Conservation (phyloP, 2,329 filamentous ascomycete species). For the Chaetothyriales sp. region DNA sequence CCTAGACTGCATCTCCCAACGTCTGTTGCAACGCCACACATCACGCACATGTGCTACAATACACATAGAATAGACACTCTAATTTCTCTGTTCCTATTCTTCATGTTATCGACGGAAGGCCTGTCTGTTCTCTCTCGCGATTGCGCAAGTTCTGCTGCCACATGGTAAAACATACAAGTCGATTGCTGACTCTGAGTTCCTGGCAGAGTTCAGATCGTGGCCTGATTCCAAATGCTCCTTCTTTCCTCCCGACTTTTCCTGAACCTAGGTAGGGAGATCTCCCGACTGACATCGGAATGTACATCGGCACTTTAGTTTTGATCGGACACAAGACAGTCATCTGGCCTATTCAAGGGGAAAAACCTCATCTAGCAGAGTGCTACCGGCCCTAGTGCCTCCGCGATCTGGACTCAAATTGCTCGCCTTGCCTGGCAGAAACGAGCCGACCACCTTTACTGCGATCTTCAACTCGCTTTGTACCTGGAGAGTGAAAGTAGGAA, state of each 20-base stretch:
- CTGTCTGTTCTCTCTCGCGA: too few species aligned
- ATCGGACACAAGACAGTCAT: constrained; percentile 7
- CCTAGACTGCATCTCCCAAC: too few species aligned
- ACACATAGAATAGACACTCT: too few species aligned
- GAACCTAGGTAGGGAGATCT: neutral
- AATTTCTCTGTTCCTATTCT: constrained; percentile 1
- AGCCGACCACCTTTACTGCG: constrained; percentile 7
- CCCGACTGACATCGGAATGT: constrained; percentile 7
- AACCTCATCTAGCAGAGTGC: neutral
- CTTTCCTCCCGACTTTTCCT: neutral
- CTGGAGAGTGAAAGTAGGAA: neutral
- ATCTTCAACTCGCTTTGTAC: constrained; percentile 4
- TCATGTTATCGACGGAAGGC: too few species aligned
- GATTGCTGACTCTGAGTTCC: neutral
- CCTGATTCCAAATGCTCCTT: neutral
- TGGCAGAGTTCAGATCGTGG: neutral
- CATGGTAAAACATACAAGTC: too few species aligned
- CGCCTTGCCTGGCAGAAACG: constrained; percentile 7
- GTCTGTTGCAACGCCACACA: too few species aligned
- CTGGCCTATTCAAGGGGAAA: neutral
- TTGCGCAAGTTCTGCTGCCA: too few species aligned
- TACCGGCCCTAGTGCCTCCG: neutral
- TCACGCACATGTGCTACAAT: too few species aligned
- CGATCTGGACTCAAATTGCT: constrained; percentile 1
- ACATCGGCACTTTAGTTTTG: constrained; percentile 11